Evolutionary conservation across 495 filamentous ascomycete species (phyloP), one percentile per base, ranked within the genome.

Genomic region (Patellaria atrata): DNA sequence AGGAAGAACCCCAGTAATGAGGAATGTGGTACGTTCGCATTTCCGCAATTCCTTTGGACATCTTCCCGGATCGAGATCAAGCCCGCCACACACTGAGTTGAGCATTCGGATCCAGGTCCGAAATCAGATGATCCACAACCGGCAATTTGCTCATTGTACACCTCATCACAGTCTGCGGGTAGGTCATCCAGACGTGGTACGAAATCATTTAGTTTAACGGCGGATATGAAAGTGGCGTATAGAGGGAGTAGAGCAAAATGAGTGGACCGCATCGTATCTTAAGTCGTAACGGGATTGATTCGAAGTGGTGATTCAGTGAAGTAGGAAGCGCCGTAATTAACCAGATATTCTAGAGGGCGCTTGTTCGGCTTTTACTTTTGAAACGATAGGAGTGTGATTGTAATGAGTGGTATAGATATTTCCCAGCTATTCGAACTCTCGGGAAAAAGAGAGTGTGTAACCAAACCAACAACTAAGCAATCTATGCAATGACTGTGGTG

Each of bases 131-230:
- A 26, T 10, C 5, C 6, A 37, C 43, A 51, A 16, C 40, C 39
- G 3, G 39, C 10, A 14, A 42, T 42, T 7, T 23, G 9, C 16
- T 13, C 11, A 4, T 28, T 41, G 41, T 51, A 51, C 7, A 44
- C 45, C 12, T 22, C 20, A 17, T 40, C 15, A 41, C 48, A 51
- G 10, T 13, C 18, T 14, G 25, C 6, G 1, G 48, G 41, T 6
- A 51, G 48, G 30, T 41, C 37, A 1, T 38, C 22, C 22, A 47
- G 26, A 17, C 28, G 37, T 1, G 44, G 44, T n/a, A 22, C 36
- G 37, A 51, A 51, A 21, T 43, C 40, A 2, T 35, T 27, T 4
- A 48, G 45, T n/a, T 44, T 41, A 19, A 51, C 33, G 18, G 44
- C 21, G 27, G 32, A 10, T n/a, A 41, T 24, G 12, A 27, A 3